Percentiles rank a stretch among this genome's conserved stretches.
These are phyloP conservation scores for Citrus hindsii DNA, from an alignment of 345 rosid species.

Conservation along the genomic window DNA sequence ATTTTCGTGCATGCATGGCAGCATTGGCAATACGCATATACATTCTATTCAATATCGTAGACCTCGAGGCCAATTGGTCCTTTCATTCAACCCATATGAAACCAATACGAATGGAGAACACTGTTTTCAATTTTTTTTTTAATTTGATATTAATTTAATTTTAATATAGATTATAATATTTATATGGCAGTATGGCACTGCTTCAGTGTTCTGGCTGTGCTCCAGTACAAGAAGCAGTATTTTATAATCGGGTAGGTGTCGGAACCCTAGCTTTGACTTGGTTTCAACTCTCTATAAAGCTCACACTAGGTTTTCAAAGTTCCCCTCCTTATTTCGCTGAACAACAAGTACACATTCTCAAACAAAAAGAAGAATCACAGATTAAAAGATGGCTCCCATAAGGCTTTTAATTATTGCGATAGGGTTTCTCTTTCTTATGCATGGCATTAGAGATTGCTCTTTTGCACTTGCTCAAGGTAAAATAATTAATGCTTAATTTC, in stretches of 20 bases:
- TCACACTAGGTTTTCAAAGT: conserved; percentile 13
- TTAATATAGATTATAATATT: background rate
- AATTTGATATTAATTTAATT: background rate
- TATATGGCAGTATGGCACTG: background rate
- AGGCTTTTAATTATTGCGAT: conserved; percentile 27
- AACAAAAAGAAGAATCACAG: conserved; percentile 3
- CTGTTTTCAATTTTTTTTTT: background rate
- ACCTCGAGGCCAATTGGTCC: background rate
- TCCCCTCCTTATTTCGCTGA: conserved; percentile 28
- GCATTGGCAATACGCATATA: background rate
- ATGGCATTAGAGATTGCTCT: conserved; percentile 9
- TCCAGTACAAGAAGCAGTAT: conserved; percentile 16
- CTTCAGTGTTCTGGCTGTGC: conserved; percentile 26
- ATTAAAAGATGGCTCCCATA: conserved; percentile 25
- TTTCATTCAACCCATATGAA: conserved; percentile 1
- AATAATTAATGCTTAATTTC: background rate
- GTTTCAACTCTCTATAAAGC: conserved; percentile 42
- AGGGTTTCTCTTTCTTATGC: conserved; percentile 33
- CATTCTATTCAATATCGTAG: background rate
- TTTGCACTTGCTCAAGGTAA: conserved; percentile 40
- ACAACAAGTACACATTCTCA: background rate
- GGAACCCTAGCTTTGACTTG: conserved; percentile 43
- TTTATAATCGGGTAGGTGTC: conserved; percentile 14
- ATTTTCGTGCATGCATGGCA: background rate
- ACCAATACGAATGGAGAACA: background rate